Evolutionary conservation across 345 rosid genomes (phyloP).

Genomic region (Adansonia digitata): DNA sequence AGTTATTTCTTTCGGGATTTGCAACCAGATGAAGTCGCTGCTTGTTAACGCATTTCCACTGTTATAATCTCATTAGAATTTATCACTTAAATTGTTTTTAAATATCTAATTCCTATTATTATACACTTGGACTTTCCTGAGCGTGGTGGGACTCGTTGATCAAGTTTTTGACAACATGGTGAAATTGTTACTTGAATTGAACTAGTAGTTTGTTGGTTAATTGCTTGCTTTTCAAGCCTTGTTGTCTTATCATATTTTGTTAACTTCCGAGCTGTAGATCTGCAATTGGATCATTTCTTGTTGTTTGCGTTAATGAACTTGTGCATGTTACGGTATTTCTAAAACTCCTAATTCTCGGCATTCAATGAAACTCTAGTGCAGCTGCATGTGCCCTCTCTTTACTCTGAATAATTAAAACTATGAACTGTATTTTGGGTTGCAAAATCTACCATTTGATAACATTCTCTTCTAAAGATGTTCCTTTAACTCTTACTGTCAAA

Average conservation of each 20-base stretch:
- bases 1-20: background rate
- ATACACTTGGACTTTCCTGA: background rate
- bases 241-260: background rate
- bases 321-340: background rate
- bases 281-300: background rate
- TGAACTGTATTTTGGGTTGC: background rate
- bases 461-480: background rate
- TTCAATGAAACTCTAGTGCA: background rate
- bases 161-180: background rate
- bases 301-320: background rate
- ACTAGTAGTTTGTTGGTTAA: background rate
- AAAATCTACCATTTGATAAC: background rate
- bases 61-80: background rate
- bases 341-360: background rate
- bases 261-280: too few species aligned
- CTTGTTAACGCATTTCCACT: background rate
- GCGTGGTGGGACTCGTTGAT: background rate
- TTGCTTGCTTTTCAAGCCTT: background rate
- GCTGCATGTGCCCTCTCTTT: background rate
- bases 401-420: background rate
- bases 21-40: background rate
- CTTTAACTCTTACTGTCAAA: background rate
- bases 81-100: background rate
- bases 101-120: background rate
- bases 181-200: background rate